Evolutionary conservation across 1,284 basidiomycete genomes (phyloP), one percentile per base, ranked within the genome.

Genomic region (Cryptococcus sp.): DNA sequence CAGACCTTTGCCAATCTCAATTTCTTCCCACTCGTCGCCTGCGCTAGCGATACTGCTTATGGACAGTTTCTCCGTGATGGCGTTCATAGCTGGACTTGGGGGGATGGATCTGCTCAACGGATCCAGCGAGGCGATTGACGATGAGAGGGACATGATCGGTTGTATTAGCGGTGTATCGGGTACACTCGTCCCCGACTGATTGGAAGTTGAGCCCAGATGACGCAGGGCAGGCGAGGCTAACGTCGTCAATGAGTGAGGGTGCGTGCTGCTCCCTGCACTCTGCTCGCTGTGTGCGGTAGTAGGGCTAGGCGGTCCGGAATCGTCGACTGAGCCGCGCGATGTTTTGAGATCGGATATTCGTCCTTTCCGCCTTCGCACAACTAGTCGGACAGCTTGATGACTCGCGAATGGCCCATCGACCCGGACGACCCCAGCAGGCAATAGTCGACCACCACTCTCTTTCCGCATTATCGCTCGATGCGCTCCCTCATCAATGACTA

Each of bases 1-100:
- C 47, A 98, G 81, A 0, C 95, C 96, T 46, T 94, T 85, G 0
- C 94, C 96, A 27, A 99, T 90, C 75, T 97, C 94, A 46, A 91
- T 81, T 27, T 92, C 81, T 66, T 95, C 90, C 81, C 86, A 88
- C 19, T 82, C 84, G 42, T 87, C 86, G 3, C 75, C 73, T 10
- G 20, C 57, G 11, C 8, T 52, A 13, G 22, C 44, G 17, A 31
- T 49, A 13, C 25, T 39, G 15, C 11, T 16, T 16, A 31, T 22
- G 23, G 53, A 17, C 17, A 70, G 47, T 19, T 56, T 57, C 50
- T 69, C 70, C 5, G 66, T 50, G 3, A 74, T 47, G 4, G 73
- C 68, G 11, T 62, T 54, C 20, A 72, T 68, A 3, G 69, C 70
- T 1, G 76, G 76, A 44, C 66, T 69, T 2, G 65, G 61, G 1